Evolutionary conservation across 306 rosid genomes (phyloP), one percentile per base, ranked within the genome.

Genomic region (Cicer yamashitae): DNA sequence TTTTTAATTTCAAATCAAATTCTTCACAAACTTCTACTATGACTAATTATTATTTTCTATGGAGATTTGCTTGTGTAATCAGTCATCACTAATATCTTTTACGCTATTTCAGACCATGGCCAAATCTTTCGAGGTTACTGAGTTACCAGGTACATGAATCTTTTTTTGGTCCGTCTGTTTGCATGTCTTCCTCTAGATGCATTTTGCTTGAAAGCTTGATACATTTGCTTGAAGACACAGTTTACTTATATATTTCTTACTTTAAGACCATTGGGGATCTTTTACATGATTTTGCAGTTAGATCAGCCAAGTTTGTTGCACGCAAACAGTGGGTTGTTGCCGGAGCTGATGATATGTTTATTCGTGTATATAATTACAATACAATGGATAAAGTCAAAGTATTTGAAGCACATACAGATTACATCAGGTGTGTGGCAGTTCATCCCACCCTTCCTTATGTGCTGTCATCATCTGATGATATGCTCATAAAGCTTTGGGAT

Each of bases 401-500:
- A 56, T 96, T 90, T 82, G 99, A 96, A 88, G 99, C 98, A 41
- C 99, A 96, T 86, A 90, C 98, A 10, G 99, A 96, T 73, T 96
- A 96, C 89, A 96, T 96, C 75, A 90, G 99, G 82, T 88, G 98
- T 83, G 98, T 96, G 80, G 87, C 98, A 73, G 98, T 92, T 69
- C 99, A 96, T 88, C 99, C 99, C 70, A 92, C 96, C 53, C 99
- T 96, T 74, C 98, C 99, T 6, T 96, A 84, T 77, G 98, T 96
- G 80, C 88, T 96, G 53, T 96, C 99, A 70, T 89, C 99, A 20
- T 94, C 98, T 72, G 98, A 94, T 90, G 98, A 94, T 77, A 94
- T 94, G 98, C 97, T 94, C 82, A 91, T 94, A 76, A 94, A 92
- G 86, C 97, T 94, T 14, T 94, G 99, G 99, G 97, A 94, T 88